A percentile compares a stretch with the other conserved stretches of the same genome.
Conservation (phyloP, 257 asterid species). For the Linaria vulgaris region DNA sequence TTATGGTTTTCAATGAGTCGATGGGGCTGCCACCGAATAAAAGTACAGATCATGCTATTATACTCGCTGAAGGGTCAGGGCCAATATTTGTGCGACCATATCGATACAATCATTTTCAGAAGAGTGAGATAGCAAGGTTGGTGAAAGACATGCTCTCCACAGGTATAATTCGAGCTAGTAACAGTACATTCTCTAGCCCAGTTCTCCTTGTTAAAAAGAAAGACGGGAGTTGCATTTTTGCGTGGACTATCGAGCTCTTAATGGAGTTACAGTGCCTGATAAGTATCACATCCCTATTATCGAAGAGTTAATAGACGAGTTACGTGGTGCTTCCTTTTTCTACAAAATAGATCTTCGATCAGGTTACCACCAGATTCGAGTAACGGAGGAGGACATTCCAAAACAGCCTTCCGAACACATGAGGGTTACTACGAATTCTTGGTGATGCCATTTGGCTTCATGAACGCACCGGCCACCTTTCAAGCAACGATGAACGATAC, state of each 20-base stretch:
- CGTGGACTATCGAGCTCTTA: background rate
- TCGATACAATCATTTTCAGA: background rate
- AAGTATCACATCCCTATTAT: background rate
- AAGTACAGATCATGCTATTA: background rate
- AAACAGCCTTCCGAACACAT: background rate
- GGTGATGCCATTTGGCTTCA: background rate
- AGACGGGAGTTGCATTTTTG: constrained; percentile 2
- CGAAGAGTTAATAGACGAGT: background rate
- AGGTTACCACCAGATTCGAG: background rate
- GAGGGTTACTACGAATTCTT: constrained; percentile 3
- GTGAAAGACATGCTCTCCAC: no score
- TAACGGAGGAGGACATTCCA: background rate
- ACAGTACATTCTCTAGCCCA: background rate
- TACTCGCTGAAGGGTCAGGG: background rate
- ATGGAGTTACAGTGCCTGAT: background rate
- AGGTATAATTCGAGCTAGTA: background rate
- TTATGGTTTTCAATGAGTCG: background rate
- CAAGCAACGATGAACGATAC: background rate
- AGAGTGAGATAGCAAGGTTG: background rate
- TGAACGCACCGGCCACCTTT: background rate
- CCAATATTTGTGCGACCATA: background rate
- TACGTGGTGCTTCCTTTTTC: background rate
- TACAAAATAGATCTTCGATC: background rate
- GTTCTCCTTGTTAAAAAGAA: background rate
- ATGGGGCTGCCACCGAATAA: background rate